Evolutionary conservation across 306 rosid genomes (phyloP), one percentile per base, ranked within the genome.

Genomic region (Cucurbita maxima): DNA sequence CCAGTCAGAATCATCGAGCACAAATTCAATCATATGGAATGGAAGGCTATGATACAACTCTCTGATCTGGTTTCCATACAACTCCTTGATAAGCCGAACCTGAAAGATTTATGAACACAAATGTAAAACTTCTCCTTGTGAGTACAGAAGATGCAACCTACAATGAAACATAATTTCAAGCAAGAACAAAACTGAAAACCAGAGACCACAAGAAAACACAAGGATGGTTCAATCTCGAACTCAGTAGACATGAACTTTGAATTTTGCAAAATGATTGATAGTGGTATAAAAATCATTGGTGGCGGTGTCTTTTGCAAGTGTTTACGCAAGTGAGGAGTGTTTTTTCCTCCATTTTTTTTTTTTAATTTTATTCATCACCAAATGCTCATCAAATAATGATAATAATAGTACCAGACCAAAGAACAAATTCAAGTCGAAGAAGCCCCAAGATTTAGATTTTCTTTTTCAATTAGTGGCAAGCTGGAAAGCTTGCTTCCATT

Each of bases 21-120:
- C 85, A 79, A 94, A 89, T 76, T 85, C 93, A 8, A 89, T 47
- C 87, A 90, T 85, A 73, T 84, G 89, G 84, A 85, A 89, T 51
- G 98, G 87, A 77, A 94, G 96, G 87, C 90, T 90, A 77, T 87
- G 91, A 81, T 88, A 86, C 79, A 89, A 77, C 83, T 90, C 92
- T 72, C 77, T 77, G 64, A 90, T 90, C 82, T 94, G 98, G 67
- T 87, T 89, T 77, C 98, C 97, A 75, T 89, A 94, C 62, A 94
- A 90, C 80, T 94, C 98, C 88, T 94, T 94, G 81, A 82, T 84
- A 67, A 94, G 97, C 75, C 90, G 84, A 76, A 94, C 98, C 98
- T 94, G 82, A 82, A 58, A 71, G 52, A 78, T 78, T 76, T 61
- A 38, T 61, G 69, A 61, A 53, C 30, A 50, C 74, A 70, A 22